Conservation (phyloP, 2,329 filamentous ascomycete genomes). For the Aspergillus quadrilineatus region DNA sequence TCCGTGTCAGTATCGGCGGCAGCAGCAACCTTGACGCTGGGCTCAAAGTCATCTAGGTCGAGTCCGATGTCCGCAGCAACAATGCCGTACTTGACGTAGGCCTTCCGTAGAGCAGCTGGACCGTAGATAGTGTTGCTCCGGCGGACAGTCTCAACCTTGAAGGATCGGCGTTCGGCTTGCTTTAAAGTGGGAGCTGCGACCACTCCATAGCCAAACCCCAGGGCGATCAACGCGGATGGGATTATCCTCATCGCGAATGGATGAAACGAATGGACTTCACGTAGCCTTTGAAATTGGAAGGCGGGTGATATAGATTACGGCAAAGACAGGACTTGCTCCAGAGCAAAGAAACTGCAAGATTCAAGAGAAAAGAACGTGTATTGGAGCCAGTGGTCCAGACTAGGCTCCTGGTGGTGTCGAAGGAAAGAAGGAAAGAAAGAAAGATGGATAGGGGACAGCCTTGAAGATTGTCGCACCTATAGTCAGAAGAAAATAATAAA, state of each 20-base stretch:
- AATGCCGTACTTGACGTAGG: constrained; percentile 68
- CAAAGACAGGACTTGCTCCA: constrained; percentile 3
- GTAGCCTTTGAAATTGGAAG: background rate
- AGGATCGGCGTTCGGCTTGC: constrained; percentile 47
- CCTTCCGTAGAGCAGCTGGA: constrained; percentile 61
- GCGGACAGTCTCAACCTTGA: constrained; percentile 59
- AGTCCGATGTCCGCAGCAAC: constrained; percentile 43
- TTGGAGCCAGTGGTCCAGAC: constrained; percentile 24
- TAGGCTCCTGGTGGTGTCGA: constrained; percentile 7
- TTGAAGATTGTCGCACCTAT: constrained; percentile 13
- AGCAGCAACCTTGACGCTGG: constrained; percentile 25
- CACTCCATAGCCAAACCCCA: constrained; percentile 34
- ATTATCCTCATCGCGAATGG: constrained; percentile 28
- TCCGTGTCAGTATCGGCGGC: constrained; percentile 28
- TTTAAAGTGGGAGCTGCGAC: constrained; percentile 34
- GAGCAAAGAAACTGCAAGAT: background rate
- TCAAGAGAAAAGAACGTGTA: constrained; percentile 15
- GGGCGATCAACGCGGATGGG: constrained; percentile 27
- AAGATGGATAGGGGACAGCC: constrained; percentile 18
- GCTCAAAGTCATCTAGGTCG: constrained; percentile 37
- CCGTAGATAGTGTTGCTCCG: constrained; percentile 62
- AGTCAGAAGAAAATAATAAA: constrained; percentile 3
- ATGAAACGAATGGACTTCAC: constrained; percentile 7
- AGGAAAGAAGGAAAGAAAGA: constrained; percentile 10
- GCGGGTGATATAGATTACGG: background rate